Percentiles rank a stretch among this genome's conserved stretches.
These are phyloP conservation scores for Chlorella sp. DNA, from an alignment of 139 green algal genomes.

Conservation along the genomic window DNA sequence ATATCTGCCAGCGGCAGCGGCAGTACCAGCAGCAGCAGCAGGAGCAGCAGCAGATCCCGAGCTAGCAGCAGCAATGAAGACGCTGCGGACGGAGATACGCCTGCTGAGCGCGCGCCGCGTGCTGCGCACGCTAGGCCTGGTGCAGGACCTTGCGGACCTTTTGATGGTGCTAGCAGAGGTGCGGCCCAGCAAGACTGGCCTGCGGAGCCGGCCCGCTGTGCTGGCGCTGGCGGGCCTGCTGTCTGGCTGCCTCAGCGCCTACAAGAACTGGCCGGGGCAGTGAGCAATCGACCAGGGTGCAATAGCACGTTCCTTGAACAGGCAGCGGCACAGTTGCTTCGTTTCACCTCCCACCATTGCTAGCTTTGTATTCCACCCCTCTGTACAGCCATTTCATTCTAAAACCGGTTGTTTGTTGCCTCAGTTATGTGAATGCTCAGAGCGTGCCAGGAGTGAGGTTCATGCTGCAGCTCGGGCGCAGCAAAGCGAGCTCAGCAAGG, in stretches of 20 bases:
- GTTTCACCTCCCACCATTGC: no score
- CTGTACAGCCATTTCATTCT: neutral
- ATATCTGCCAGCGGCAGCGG: no score
- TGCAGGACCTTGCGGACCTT: conserved; percentile 75
- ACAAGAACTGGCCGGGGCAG: conserved; percentile 80
- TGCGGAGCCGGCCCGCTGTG: conserved; percentile 50
- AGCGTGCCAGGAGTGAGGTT: no score
- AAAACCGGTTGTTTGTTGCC: no score
- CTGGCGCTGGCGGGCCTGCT: conserved; percentile 72
- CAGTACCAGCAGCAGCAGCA: neutral
- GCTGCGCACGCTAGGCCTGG: conserved; percentile 66
- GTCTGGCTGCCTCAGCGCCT: conserved; percentile 66
- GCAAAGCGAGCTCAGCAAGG: no score
- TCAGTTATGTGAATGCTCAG: no score
- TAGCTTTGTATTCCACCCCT: no score
- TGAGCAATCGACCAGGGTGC: no score
- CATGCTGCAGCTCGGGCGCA: no score
- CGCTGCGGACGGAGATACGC: conserved; percentile 47
- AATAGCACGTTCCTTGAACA: no score
- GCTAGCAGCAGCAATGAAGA: conserved; percentile 21
- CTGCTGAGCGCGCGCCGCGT: conserved; percentile 47
- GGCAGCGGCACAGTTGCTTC: no score
- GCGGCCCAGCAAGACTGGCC: conserved; percentile 5
- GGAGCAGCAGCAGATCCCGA: neutral
- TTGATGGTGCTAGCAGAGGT: conserved; percentile 51